These are phyloP conservation scores for Fusarium coicis DNA, from an alignment of 2,329 filamentous ascomycete genomes.

Conservation along the genomic window DNA sequence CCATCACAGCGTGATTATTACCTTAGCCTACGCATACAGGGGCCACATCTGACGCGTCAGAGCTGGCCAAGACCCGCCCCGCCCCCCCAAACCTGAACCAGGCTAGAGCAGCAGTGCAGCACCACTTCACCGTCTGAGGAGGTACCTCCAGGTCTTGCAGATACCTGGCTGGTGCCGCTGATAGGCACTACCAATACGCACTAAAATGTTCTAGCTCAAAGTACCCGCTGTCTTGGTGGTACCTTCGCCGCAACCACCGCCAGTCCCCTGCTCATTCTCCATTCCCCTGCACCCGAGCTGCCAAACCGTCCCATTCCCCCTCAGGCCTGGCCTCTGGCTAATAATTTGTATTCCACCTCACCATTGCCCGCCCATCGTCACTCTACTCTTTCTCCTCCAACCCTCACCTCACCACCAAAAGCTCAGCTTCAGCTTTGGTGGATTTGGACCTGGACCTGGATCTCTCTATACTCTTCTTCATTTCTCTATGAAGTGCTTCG, in stretches of 20 bases:
- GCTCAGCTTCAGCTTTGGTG: slow-evolving; percentile 16
- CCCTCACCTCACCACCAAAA: slow-evolving; percentile 17
- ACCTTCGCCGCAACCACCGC: slow-evolving; percentile 34
- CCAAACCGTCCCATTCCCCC: slow-evolving; percentile 41
- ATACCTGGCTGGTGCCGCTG: slow-evolving; percentile 21
- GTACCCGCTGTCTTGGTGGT: slow-evolving; percentile 29
- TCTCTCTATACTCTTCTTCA: slow-evolving; percentile 24
- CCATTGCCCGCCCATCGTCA: slow-evolving; percentile 30
- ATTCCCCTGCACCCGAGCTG: slow-evolving; percentile 39
- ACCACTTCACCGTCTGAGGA: slow-evolving; percentile 34
- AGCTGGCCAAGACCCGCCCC: slow-evolving; percentile 36
- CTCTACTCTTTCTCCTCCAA: slow-evolving; percentile 25
- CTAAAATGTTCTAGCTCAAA: slow-evolving; percentile 19
- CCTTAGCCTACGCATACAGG: slow-evolving; percentile 23
- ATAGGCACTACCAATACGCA: not conserved
- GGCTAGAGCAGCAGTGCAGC: slow-evolving; percentile 34
- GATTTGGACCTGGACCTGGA: not conserved
- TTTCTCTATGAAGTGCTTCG: slow-evolving; percentile 33
- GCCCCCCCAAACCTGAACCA: slow-evolving; percentile 42
- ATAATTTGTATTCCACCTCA: slow-evolving; percentile 36
- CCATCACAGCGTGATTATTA: slow-evolving; percentile 23
- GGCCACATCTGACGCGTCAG: slow-evolving; percentile 31
- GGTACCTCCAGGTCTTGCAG: slow-evolving; percentile 28
- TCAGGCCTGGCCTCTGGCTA: slow-evolving; percentile 8
- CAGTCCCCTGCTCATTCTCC: slow-evolving; percentile 29